These are phyloP conservation scores for Pythium guiyangense DNA, from an alignment of 352 stramenopile genomes.

Conservation along the genomic window DNA sequence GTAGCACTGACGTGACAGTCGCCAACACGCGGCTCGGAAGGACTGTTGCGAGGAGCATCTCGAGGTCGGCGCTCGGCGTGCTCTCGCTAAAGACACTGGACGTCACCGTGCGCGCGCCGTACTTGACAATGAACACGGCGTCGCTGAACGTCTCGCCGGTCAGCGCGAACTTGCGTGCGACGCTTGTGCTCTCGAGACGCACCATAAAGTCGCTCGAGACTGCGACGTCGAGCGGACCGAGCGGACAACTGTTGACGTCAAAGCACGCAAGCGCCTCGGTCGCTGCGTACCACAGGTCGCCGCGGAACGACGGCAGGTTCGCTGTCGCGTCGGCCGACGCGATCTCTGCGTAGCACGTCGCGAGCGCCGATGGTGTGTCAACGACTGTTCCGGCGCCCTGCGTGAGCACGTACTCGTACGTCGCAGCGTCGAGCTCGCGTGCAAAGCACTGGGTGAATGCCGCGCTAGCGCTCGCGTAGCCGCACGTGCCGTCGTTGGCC, in stretches of 20 bases:
- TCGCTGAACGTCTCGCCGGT: constrained; percentile 2
- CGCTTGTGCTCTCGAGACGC: constrained; percentile 2
- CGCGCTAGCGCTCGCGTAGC: constrained; percentile 2
- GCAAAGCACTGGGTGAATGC: constrained; percentile 3
- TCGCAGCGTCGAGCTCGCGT: background rate
- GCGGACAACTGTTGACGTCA: constrained; percentile 14
- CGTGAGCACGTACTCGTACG: background rate
- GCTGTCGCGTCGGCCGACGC: too few species aligned
- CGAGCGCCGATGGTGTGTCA: too few species aligned
- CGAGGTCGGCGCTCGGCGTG: constrained; percentile 7
- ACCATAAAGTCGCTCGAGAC: constrained; percentile 15
- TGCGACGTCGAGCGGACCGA: constrained; percentile 5
- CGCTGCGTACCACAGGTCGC: constrained; percentile 18
- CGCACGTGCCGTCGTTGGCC: constrained; percentile 8
- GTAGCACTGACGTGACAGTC: background rate
- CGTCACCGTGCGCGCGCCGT: constrained; percentile 13
- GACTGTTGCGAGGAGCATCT: constrained; percentile 6
- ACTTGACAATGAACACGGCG: constrained; percentile 14
- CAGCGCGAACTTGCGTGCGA: constrained; percentile 8
- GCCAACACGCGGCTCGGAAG: constrained; percentile 4
- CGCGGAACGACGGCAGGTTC: constrained; percentile 1
- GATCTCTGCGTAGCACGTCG: too few species aligned
- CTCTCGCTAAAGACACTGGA: constrained; percentile 8
- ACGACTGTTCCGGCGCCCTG: too few species aligned
- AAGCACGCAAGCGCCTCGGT: constrained; percentile 18